Conservation (phyloP, 2,329 filamentous ascomycete species). For the Hymenoscyphus linearis region DNA sequence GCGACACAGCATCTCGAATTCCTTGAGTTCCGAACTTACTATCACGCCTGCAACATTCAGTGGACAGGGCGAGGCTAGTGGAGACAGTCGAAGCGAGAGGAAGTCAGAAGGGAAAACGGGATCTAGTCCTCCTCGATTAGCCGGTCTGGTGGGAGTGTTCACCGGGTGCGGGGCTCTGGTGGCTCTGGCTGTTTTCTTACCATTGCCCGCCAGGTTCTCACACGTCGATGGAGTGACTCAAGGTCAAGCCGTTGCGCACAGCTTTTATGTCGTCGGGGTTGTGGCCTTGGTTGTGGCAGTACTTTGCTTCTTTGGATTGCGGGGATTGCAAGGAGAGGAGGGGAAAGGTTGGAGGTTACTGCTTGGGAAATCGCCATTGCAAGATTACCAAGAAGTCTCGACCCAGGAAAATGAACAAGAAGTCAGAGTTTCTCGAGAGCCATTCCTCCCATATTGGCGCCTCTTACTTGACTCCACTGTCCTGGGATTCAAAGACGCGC, state of each 20-base stretch:
- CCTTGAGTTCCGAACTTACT: conserved; percentile 67
- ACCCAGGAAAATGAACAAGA: conserved; percentile 1
- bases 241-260: conserved; percentile 69
- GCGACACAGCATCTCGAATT: conserved; percentile 57
- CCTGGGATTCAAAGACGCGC: conserved; percentile 68
- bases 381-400: conserved; percentile 17
- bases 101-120: conserved; percentile 21
- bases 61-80: conserved; percentile 9
- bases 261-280: conserved; percentile 79
- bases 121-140: conserved; percentile 57
- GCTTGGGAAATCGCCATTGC: conserved; percentile 34
- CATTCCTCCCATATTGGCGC: conserved; percentile 50
- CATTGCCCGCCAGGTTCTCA: conserved; percentile 74
- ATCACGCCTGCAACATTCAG: conserved; percentile 61
- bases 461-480: conserved; percentile 58
- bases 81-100: conserved; percentile 9
- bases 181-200: conserved; percentile 76
- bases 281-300: conserved; percentile 68
- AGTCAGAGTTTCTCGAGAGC: conserved; percentile 4
- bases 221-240: conserved; percentile 66
- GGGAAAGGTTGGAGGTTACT: conserved; percentile 65
- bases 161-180: conserved; percentile 89
- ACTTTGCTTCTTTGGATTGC: conserved; percentile 75
- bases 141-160: conserved; percentile 86
- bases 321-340: conserved; percentile 64